Percentiles rank a stretch among this genome's conserved stretches.
Conservation (phyloP, 371 early-diverging fungal species). For the Saksenaea oblongispora region DNA sequence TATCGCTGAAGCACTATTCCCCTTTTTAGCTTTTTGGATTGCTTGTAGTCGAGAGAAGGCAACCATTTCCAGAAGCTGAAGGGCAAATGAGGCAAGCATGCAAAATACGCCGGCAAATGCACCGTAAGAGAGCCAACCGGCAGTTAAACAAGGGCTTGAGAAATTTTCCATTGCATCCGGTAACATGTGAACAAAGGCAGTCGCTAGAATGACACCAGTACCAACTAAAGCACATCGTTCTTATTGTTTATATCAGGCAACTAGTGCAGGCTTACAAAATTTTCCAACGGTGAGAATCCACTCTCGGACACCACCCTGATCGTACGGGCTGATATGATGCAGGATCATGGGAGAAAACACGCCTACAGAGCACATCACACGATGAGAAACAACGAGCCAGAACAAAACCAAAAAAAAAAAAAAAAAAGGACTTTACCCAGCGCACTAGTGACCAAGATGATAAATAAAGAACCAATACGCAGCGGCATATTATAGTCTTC, state of each 20-base stretch:
- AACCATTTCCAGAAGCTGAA: slow-evolving; percentile 42
- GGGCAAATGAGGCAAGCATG: slow-evolving; percentile 45
- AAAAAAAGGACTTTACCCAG: slow-evolving; percentile 15
- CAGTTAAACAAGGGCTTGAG: slow-evolving; percentile 39
- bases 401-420: no score
- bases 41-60: slow-evolving; percentile 29
- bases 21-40: slow-evolving; percentile 5
- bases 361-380: slow-evolving; percentile 23
- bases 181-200: slow-evolving; percentile 52
- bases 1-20: not conserved
- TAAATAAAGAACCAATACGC: slow-evolving; percentile 34
- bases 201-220: slow-evolving; percentile 48
- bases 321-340: slow-evolving; percentile 31
- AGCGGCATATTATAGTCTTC: slow-evolving; percentile 38
- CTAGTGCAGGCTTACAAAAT: slow-evolving; percentile 34
- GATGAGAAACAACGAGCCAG: slow-evolving; percentile 16
- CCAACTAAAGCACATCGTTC: slow-evolving; percentile 28
- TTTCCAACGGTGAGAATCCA: slow-evolving; percentile 44
- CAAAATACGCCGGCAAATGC: slow-evolving; percentile 50
- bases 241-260: not conserved
- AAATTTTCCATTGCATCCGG: slow-evolving; percentile 44
- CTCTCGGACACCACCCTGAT: slow-evolving; percentile 26
- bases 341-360: slow-evolving; percentile 37
- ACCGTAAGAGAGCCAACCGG: slow-evolving; percentile 35
- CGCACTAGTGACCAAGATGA: slow-evolving; percentile 24